phyloP scores from a whole-genome alignment of 208 protist genomes.

The Leishmania lainsoni region DNA sequence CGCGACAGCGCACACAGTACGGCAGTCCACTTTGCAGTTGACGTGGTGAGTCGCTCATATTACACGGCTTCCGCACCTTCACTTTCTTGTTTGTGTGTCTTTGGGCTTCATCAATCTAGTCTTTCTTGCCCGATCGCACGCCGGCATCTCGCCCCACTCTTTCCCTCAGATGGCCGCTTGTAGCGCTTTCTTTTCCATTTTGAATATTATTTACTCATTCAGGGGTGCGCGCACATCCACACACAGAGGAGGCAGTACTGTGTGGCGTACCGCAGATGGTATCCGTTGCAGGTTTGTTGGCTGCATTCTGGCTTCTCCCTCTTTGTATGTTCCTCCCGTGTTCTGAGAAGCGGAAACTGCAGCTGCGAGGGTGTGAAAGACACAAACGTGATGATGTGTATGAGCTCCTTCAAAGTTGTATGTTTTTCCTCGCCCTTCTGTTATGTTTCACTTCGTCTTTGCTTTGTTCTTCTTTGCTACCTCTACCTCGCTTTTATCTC shows the following conservation, averaged over 20 bases:
- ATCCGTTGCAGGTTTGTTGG: neutral
- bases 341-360: neutral
- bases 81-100: neutral
- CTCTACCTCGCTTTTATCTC: neutral
- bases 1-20: neutral
- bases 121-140: neutral
- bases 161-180: neutral
- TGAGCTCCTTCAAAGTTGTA: neutral
- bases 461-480: neutral
- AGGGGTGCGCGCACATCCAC: neutral
- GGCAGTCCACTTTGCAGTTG: neutral
- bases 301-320: neutral
- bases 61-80: neutral
- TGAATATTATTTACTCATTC: neutral
- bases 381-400: neutral
- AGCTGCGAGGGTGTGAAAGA: neutral
- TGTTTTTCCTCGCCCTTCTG: slow-evolving; percentile 9
- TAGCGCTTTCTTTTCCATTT: neutral
- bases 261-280: neutral
- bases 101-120: neutral
- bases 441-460: neutral
- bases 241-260: neutral
- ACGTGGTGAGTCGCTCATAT: neutral
- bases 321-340: neutral
- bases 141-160: neutral